Conservation (phyloP, 2,329 filamentous ascomycete genomes). For the Fusarium globosum region DNA sequence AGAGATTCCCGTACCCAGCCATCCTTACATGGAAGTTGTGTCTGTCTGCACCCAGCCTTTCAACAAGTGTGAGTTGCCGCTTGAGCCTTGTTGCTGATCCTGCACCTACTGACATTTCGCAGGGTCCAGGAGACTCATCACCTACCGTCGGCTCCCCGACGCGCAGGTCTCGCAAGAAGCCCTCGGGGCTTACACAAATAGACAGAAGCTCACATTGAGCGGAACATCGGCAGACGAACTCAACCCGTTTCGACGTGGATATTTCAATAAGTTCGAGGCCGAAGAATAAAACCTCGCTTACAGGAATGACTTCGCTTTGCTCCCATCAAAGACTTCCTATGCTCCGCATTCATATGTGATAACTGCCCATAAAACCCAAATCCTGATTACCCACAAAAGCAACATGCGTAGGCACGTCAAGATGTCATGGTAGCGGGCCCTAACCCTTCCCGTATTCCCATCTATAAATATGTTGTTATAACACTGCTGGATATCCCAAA, state of each 20-base stretch:
- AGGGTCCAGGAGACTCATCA: slow-evolving; percentile 91
- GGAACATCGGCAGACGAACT: slow-evolving; percentile 68
- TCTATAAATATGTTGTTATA: slow-evolving; percentile 43
- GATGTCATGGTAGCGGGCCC: slow-evolving; percentile 35
- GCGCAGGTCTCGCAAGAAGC: slow-evolving; percentile 60
- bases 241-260: slow-evolving; percentile 69
- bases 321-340: slow-evolving; percentile 41
- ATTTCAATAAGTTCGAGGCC: slow-evolving; percentile 66
- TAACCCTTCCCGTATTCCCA: slow-evolving; percentile 33
- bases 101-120: background rate
- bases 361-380: slow-evolving; percentile 31
- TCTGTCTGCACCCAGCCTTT: slow-evolving; percentile 87
- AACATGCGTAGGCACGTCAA: slow-evolving; percentile 29
- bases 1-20: slow-evolving; percentile 79
- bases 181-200: slow-evolving; percentile 51
- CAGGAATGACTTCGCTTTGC: slow-evolving; percentile 34
- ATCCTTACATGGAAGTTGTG: slow-evolving; percentile 79
- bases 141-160: slow-evolving; percentile 79
- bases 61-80: slow-evolving; percentile 77
- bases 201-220: slow-evolving; percentile 45
- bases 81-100: background rate
- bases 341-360: slow-evolving; percentile 34
- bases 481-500: slow-evolving; percentile 22
- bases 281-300: slow-evolving; percentile 43
- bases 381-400: slow-evolving; percentile 25